Conservation (phyloP, 1,139 yeast genomes). For the Suhomyces coccinellae region DNA sequence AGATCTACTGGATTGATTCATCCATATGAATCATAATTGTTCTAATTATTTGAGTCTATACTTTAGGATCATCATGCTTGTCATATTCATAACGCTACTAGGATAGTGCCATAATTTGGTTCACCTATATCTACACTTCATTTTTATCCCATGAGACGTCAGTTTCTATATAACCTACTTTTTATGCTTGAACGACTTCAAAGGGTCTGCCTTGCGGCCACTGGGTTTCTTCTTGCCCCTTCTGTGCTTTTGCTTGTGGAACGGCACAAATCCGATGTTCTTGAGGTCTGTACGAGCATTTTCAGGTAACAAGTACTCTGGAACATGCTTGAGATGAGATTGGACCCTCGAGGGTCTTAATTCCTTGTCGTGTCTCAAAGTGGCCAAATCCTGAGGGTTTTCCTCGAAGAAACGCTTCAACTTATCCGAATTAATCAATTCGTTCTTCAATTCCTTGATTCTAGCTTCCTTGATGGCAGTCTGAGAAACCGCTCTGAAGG, state of each 20-base stretch:
- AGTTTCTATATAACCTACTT: conserved; percentile 1
- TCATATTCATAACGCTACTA: too few relatives aligned
- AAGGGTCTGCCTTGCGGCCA: conserved; percentile 62
- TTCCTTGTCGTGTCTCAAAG: conserved; percentile 89
- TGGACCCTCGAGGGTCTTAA: conserved; percentile 82
- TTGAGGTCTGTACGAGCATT: conserved; percentile 62
- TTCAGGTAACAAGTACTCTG: conserved; percentile 86
- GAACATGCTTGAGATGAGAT: conserved; percentile 85
- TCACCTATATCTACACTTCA: background rate
- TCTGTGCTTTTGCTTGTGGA: conserved; percentile 49
- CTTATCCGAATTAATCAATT: conserved; percentile 83
- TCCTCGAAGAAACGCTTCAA: conserved; percentile 95
- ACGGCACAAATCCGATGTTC: conserved; percentile 75
- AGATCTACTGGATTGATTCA: too few relatives aligned
- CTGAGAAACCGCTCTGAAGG: conserved; percentile 90
- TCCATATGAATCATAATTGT: too few relatives aligned
- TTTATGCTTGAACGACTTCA: conserved; percentile 48
- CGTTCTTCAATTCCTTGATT: conserved; percentile 83
- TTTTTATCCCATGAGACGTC: background rate
- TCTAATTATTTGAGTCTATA: too few relatives aligned
- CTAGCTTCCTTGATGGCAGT: conserved; percentile 93
- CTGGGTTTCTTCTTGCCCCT: conserved; percentile 36
- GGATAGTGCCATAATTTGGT: too few relatives aligned
- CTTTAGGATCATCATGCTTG: too few relatives aligned
- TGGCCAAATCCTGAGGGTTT: conserved; percentile 91